Conservation (phyloP, 306 rosid genomes). For the Pyrus communis region DNA sequence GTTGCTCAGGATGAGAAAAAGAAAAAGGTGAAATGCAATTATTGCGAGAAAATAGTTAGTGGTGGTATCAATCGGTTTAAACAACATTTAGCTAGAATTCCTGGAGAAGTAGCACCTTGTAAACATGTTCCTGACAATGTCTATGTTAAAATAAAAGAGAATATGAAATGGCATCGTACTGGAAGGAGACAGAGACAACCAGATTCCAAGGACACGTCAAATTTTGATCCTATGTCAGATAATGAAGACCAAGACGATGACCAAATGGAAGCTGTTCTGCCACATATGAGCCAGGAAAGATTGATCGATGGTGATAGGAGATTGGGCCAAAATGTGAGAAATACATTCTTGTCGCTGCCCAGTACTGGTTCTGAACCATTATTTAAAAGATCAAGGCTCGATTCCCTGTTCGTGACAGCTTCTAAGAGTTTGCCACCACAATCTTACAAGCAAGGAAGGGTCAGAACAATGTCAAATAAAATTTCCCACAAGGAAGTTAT, state of each 20-base stretch:
- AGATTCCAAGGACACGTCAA: slow-evolving; percentile 51
- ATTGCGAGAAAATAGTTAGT: slow-evolving; percentile 86
- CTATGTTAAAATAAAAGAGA: slow-evolving; percentile 75
- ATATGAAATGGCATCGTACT: slow-evolving; percentile 99
- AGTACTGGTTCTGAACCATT: slow-evolving; percentile 59
- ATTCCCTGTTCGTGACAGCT: slow-evolving; percentile 66
- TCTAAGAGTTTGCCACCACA: slow-evolving; percentile 56
- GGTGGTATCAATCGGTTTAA: slow-evolving; percentile 96
- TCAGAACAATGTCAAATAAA: slow-evolving; percentile 45
- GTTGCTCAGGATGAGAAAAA: slow-evolving; percentile 95
- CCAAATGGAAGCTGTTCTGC: slow-evolving; percentile 46
- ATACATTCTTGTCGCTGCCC: slow-evolving; percentile 46
- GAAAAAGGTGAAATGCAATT: slow-evolving; percentile 92
- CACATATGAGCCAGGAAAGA: slow-evolving; percentile 56
- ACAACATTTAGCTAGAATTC: slow-evolving; percentile 96
- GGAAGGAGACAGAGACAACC: slow-evolving; percentile 77
- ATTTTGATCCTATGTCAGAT: slow-evolving; percentile 60
- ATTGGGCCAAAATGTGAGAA: slow-evolving; percentile 49
- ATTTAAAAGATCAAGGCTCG: slow-evolving; percentile 78
- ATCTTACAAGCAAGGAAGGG: slow-evolving; percentile 53
- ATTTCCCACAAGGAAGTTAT: slow-evolving; percentile 65
- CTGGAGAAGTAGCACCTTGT: slow-evolving; percentile 98
- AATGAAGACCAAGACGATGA: slow-evolving; percentile 72
- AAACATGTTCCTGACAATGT: slow-evolving; percentile 92
- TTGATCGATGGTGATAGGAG: slow-evolving; percentile 53